These are phyloP conservation scores for Emergomyces pasteurianus DNA, from an alignment of 2,329 filamentous ascomycete species.

Conservation along the genomic window DNA sequence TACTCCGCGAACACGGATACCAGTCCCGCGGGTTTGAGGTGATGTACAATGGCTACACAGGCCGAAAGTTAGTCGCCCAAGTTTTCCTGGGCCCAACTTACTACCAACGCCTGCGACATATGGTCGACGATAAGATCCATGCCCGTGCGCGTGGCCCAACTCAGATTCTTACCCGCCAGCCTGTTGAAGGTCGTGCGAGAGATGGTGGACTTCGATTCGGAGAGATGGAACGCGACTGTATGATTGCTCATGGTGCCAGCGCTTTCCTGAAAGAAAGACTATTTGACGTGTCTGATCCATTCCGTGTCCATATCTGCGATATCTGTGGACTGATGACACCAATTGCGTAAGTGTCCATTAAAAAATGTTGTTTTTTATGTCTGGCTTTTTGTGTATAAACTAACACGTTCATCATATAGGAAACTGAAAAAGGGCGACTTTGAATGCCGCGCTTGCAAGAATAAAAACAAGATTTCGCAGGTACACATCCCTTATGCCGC, in stretches of 20 bases:
- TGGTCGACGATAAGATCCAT: slow-evolving; percentile 99
- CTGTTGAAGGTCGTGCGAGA: slow-evolving; percentile 93
- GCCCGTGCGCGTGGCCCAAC: slow-evolving; percentile 93
- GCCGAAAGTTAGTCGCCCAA: slow-evolving; percentile 82
- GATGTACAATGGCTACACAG: slow-evolving; percentile 98
- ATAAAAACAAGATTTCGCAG: slow-evolving; percentile 97
- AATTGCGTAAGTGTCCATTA: slow-evolving; percentile 70
- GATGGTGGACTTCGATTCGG: slow-evolving; percentile 98
- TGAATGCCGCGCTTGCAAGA: slow-evolving; percentile 94
- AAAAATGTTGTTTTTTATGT: slow-evolving; percentile 4
- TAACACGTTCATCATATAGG: slow-evolving; percentile 33
- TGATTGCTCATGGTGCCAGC: slow-evolving; percentile 98
- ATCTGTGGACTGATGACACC: slow-evolving; percentile 98
- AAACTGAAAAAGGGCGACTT: slow-evolving; percentile 93
- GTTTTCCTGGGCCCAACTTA: slow-evolving; percentile 97
- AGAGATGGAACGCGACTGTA: slow-evolving; percentile 99
- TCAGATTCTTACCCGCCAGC: slow-evolving; percentile 93
- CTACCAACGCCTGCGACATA: slow-evolving; percentile 95
- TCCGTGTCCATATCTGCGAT: slow-evolving; percentile 95
- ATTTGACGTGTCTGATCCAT: slow-evolving; percentile 95
- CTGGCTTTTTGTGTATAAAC: slow-evolving; percentile 15
- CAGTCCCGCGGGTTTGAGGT: slow-evolving; percentile 95
- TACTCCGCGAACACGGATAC: slow-evolving; percentile 82
- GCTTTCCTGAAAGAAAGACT: slow-evolving; percentile 95
- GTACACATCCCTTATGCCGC: slow-evolving; percentile 96